A percentile compares a stretch with the other conserved stretches of the same genome.
Conservation (phyloP, 177 flowering plant species). For the Vitis hybrid region DNA sequence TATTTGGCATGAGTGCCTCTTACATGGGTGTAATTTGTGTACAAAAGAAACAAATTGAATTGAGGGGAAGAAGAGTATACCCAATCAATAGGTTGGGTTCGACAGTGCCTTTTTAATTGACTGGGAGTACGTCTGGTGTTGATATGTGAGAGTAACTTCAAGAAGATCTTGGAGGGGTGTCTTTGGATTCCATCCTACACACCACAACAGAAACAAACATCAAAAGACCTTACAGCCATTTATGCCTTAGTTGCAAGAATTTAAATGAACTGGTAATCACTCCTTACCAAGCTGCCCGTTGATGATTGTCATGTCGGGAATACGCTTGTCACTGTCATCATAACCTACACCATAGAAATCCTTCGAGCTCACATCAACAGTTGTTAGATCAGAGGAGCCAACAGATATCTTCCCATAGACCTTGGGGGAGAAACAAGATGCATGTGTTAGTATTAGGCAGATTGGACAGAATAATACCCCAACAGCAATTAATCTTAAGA, state of each 20-base stretch:
- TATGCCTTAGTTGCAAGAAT: neutral
- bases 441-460: too few relatives aligned
- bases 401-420: conserved; percentile 86
- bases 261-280: neutral
- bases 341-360: conserved; percentile 97
- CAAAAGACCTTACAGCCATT: neutral
- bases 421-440: conserved; percentile 27
- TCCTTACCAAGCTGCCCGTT: conserved; percentile 79
- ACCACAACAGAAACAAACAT: neutral
- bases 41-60: too few relatives aligned
- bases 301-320: conserved; percentile 97
- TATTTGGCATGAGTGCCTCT: too few relatives aligned
- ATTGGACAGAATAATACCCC: too few relatives aligned
- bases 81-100: conserved; percentile 1
- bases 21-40: too few relatives aligned
- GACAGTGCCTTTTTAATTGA: conserved; percentile 12
- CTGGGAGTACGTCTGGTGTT: conserved; percentile 17
- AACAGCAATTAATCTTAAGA: neutral
- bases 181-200: conserved; percentile 25
- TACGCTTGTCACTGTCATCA: conserved; percentile 95
- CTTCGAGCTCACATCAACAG: conserved; percentile 86
- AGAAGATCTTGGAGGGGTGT: conserved; percentile 21
- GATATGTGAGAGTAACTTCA: conserved; percentile 19
- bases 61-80: too few relatives aligned
- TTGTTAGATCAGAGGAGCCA: conserved; percentile 65